Conservation (phyloP, 2,329 filamentous ascomycete genomes). For the Metarhizium robertsii region DNA sequence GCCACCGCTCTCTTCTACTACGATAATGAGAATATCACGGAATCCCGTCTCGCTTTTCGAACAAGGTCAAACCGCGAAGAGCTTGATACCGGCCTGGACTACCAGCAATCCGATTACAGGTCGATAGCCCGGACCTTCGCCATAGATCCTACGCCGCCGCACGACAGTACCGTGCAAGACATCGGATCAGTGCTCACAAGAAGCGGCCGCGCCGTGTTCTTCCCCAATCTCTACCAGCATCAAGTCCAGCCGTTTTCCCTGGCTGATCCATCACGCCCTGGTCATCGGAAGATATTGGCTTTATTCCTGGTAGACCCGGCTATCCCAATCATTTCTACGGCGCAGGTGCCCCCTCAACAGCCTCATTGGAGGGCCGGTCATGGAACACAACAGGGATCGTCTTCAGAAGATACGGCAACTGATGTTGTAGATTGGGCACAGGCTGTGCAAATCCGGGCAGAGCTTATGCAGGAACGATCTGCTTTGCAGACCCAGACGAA, state of each 20-base stretch:
- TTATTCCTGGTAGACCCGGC: conserved; percentile 53
- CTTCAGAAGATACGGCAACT: background rate
- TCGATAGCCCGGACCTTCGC: conserved; percentile 27
- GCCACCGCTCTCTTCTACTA: conserved; percentile 46
- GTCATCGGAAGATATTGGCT: conserved; percentile 50
- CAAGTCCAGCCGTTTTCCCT: conserved; percentile 42
- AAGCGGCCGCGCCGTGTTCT: conserved; percentile 41
- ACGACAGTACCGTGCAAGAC: conserved; percentile 17
- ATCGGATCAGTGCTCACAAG: conserved; percentile 38
- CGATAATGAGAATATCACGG: conserved; percentile 43
- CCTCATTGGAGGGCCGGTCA: conserved; percentile 21
- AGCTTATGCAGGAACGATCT: background rate
- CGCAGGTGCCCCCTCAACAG: conserved; percentile 36
- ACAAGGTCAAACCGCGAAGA: conserved; percentile 26
- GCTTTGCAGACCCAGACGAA: background rate
- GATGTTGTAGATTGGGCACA: background rate
- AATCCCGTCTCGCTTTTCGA: conserved; percentile 40
- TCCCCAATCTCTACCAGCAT: conserved; percentile 47
- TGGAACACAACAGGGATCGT: background rate
- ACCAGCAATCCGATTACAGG: conserved; percentile 23
- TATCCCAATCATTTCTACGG: conserved; percentile 31
- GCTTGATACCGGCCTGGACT: conserved; percentile 13
- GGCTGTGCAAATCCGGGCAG: background rate
- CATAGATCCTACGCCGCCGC: conserved; percentile 9
- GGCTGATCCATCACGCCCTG: conserved; percentile 38